Conservation (phyloP, 768 basidiomycete genomes). For the Leccinum fibrillosum region DNA sequence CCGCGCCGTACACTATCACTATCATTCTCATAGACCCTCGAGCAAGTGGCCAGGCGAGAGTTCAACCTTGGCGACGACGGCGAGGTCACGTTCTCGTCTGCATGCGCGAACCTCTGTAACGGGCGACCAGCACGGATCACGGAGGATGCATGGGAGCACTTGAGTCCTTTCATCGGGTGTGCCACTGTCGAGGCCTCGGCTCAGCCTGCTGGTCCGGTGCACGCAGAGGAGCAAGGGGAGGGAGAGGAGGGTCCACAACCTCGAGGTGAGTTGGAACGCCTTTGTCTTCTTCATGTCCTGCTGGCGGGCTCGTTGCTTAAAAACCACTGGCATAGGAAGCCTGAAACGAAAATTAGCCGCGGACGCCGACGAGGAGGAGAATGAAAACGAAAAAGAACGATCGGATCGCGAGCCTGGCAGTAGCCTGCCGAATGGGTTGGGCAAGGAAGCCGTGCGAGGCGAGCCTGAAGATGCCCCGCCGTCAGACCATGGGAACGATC, state of each 20-base stretch:
- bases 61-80: slow-evolving; percentile 18
- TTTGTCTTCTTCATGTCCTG: neutral
- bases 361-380: neutral
- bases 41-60: slow-evolving; percentile 16
- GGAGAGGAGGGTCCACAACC: neutral
- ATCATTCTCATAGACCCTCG: slow-evolving; percentile 8
- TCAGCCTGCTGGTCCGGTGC: neutral
- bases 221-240: neutral
- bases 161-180: slow-evolving; percentile 24
- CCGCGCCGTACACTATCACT: neutral
- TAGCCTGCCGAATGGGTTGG: neutral
- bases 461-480: neutral
- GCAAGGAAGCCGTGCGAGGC: neutral
- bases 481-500: slow-evolving; percentile 9
- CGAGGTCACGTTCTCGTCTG: slow-evolving; percentile 12
- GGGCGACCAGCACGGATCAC: slow-evolving; percentile 24
- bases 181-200: slow-evolving; percentile 9
- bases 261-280: slow-evolving; percentile 4
- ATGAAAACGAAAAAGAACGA: neutral
- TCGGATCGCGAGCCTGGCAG: neutral
- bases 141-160: slow-evolving; percentile 13
- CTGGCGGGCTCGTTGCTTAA: neutral
- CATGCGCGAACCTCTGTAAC: slow-evolving; percentile 21
- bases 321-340: neutral
- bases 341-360: neutral